Evolutionary conservation across 805 yeast genomes (phyloP), one percentile per base, ranked within the genome.

Genomic region (Pichia cephalocereana): DNA sequence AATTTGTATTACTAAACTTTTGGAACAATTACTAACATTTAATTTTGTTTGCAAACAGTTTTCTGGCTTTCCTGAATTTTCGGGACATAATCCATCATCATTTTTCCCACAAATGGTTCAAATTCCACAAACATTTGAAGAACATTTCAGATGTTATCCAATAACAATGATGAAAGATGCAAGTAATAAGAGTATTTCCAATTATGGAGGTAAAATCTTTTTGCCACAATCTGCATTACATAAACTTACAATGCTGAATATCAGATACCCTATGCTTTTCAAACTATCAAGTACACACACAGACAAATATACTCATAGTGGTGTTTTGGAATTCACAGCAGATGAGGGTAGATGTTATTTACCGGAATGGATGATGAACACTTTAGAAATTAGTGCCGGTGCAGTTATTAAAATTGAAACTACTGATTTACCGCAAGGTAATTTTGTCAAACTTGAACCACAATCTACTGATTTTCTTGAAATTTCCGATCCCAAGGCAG

Each of bases 331-430:
- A 68, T 93, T 93, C 64, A 84, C 86, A 17, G 96, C 99, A 1
- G 98, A 93, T 61, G 99, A 93, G 70, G 99, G 99, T 17, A 74
- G 99, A 48, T 93, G 80, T 2, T 93, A 93, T 63, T 59, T 93
- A 36, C 99, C 99, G 0, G 88, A 86, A 57, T 93, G 99, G 99
- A 90, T 93, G 90, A 78, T 93, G 85, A 75, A 69, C 41, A 85
- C 95, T 0, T 67, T 93, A 38, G 71, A 72, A 34, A 68, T 86
- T 8, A 75, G 76, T 44, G 86, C 96, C 0, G 98, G 98, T 0
- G 76, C 86, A n/a, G 69, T 93, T 50, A 70, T 93, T 17, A 82
- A 83, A 53, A 76, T 95, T 39, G 74, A 82, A 41, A 80, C 80
- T 43, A 80, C 88, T 27, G 95, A 88, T 62, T 72, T 93, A 43